A percentile compares a stretch with the other conserved stretches of the same genome.
phyloP scores from a whole-genome alignment of 805 yeast species.

The Pichia exigua region DNA sequence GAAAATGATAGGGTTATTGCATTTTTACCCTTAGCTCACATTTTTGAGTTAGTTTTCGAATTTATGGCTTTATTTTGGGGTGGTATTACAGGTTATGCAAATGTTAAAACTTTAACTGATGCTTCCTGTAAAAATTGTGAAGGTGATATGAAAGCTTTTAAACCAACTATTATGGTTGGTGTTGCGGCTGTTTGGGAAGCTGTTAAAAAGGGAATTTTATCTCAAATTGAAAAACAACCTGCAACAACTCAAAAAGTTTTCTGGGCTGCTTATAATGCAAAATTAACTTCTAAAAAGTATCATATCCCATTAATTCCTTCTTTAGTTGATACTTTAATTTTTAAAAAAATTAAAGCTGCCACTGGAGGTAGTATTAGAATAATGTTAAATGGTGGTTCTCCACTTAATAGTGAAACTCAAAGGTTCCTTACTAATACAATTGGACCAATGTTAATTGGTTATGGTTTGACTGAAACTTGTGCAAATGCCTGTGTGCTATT shows the following conservation, averaged over 20 bases:
- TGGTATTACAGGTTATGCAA: constrained; percentile 80
- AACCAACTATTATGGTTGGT: constrained; percentile 94
- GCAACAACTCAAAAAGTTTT: constrained; percentile 66
- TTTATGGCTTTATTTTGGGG: constrained; percentile 82
- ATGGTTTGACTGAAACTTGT: constrained; percentile 93
- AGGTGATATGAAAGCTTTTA: constrained; percentile 80
- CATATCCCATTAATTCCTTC: constrained; percentile 73
- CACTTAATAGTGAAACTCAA: constrained; percentile 76
- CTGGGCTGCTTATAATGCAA: constrained; percentile 81
- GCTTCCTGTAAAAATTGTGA: constrained; percentile 73
- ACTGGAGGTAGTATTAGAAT: constrained; percentile 84
- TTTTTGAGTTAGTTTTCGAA: constrained; percentile 88
- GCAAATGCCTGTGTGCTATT: constrained; percentile 76
- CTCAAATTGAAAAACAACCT: constrained; percentile 63
- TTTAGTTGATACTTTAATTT: constrained; percentile 62
- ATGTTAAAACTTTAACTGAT: constrained; percentile 84
- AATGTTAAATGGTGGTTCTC: constrained; percentile 88
- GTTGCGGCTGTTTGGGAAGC: constrained; percentile 99
- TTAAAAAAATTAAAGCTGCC: constrained; percentile 84
- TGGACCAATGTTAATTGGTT: constrained; percentile 86
- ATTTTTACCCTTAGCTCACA: constrained; percentile 93
- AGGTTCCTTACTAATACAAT: constrained; percentile 65
- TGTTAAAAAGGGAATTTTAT: constrained; percentile 83
- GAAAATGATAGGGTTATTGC: constrained; percentile 69
- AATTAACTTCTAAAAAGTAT: constrained; percentile 51